phyloP scores from a whole-genome alignment of 371 early-diverging fungal genomes.

The Dentiscutata heterogama region DNA sequence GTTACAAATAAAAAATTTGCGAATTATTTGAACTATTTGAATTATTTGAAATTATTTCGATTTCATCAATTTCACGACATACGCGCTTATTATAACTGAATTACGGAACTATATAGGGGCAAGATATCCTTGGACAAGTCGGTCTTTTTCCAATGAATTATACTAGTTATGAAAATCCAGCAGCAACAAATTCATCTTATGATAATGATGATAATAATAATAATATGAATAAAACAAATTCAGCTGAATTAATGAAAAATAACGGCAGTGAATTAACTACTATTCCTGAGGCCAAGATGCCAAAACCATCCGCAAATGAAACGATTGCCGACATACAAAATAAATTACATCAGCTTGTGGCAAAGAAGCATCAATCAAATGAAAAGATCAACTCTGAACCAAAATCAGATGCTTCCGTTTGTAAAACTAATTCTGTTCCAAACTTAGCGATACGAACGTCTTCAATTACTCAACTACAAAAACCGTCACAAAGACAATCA shows the following conservation, averaged over 20 bases:
- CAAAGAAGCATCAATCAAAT: neutral
- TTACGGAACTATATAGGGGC: conserved; percentile 57
- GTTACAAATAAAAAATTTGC: neutral
- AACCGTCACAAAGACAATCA: neutral
- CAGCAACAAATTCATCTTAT: neutral
- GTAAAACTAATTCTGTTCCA: too few species aligned
- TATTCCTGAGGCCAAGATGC: neutral
- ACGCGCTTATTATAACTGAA: neutral
- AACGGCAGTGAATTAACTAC: neutral
- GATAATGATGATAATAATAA: neutral
- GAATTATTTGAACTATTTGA: neutral
- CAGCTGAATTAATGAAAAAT: neutral
- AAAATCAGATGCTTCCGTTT: too few species aligned
- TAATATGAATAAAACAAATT: neutral
- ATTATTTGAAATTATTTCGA: neutral
- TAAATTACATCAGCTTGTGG: neutral
- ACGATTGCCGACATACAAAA: conserved; percentile 25
- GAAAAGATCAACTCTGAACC: neutral
- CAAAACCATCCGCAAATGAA: neutral
- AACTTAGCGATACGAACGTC: neutral
- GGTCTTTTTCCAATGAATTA: conserved; percentile 80
- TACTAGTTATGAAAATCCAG: conserved; percentile 56
- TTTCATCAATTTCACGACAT: neutral
- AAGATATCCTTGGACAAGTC: conserved; percentile 64
- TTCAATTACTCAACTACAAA: neutral